Percentiles rank a stretch among this genome's conserved stretches.
Evolutionary conservation across 2,329 filamentous ascomycete species (phyloP).

Genomic region (Alternaria sp.): DNA sequence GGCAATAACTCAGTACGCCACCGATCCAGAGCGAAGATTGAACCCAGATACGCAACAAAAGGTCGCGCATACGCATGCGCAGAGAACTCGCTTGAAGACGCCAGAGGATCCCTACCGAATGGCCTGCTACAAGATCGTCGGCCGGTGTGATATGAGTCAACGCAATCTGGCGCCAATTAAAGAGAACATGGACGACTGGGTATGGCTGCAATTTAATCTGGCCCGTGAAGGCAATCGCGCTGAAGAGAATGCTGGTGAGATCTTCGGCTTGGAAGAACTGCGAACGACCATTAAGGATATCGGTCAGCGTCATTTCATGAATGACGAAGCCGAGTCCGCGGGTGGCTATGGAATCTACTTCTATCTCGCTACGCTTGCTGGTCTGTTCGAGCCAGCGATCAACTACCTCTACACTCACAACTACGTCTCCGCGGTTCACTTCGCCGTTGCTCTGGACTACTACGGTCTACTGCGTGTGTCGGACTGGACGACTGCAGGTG

Average conservation of each 20-base stretch:
- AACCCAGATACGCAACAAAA: constrained; percentile 82
- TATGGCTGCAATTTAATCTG: constrained; percentile 71
- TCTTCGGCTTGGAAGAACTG: constrained; percentile 72
- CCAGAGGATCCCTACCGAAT: constrained; percentile 94
- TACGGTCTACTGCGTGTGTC: constrained; percentile 75
- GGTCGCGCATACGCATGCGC: constrained; percentile 88
- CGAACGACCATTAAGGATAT: constrained; percentile 86
- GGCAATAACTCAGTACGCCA: constrained; percentile 86
- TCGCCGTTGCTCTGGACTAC: constrained; percentile 83
- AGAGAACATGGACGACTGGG: constrained; percentile 71
- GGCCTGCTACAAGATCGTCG: constrained; percentile 97
- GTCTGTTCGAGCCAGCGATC: constrained; percentile 93
- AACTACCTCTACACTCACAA: constrained; percentile 91
- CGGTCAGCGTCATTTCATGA: constrained; percentile 88
- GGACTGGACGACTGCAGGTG: constrained; percentile 71
- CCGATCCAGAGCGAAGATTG: constrained; percentile 77
- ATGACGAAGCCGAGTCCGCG: constrained; percentile 77
- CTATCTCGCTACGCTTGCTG: constrained; percentile 87
- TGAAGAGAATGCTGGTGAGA: constrained; percentile 68
- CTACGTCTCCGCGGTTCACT: constrained; percentile 93
- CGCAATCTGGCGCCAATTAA: constrained; percentile 66
- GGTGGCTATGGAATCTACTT: constrained; percentile 91
- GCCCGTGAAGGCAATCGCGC: constrained; percentile 68
- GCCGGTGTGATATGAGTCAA: constrained; percentile 71
- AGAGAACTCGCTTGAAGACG: constrained; percentile 82